Evolutionary conservation across 768 basidiomycete genomes (phyloP).

Genomic region (Collybia nuda): DNA sequence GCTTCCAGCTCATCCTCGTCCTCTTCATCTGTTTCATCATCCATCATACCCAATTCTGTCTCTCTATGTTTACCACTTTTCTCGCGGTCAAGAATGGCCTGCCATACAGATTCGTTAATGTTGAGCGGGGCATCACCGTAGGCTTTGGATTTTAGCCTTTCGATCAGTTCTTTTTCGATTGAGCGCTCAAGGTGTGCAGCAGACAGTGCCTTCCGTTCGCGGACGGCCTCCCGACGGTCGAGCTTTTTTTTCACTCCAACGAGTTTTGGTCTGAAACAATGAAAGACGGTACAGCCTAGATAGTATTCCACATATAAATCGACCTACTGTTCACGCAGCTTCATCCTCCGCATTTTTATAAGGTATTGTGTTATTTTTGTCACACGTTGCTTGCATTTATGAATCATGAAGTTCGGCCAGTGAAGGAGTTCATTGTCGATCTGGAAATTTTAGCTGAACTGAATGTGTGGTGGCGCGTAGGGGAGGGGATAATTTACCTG

Average conservation of each 20-base stretch:
- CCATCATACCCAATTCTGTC: constrained; percentile 47
- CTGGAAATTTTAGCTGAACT: constrained; percentile 35
- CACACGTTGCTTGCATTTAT: constrained; percentile 98
- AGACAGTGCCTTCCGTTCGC: constrained; percentile 94
- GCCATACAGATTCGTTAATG: constrained; percentile 97
- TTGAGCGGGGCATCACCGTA: constrained; percentile 98
- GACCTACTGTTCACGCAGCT: constrained; percentile 81
- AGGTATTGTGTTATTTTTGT: constrained; percentile 99
- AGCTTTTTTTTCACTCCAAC: constrained; percentile 97
- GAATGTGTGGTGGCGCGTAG: not conserved
- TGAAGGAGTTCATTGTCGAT: constrained; percentile 95
- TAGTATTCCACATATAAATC: not conserved
- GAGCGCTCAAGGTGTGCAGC: constrained; percentile 94
- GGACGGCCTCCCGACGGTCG: constrained; percentile 86
- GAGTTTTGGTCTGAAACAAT: constrained; percentile 74
- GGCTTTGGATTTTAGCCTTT: constrained; percentile 93
- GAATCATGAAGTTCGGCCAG: constrained; percentile 96
- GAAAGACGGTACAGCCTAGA: not conserved
- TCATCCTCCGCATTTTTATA: constrained; percentile 94
- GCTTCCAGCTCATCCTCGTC: constrained; percentile 57
- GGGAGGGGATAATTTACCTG: constrained; percentile 54
- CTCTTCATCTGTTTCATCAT: constrained; percentile 61
- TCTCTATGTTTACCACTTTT: constrained; percentile 51
- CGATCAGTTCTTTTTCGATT: constrained; percentile 94
- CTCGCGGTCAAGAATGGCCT: constrained; percentile 85